Conservation (phyloP, 176 grass and related monocot genomes). For the Thinopyrum elongatum region DNA sequence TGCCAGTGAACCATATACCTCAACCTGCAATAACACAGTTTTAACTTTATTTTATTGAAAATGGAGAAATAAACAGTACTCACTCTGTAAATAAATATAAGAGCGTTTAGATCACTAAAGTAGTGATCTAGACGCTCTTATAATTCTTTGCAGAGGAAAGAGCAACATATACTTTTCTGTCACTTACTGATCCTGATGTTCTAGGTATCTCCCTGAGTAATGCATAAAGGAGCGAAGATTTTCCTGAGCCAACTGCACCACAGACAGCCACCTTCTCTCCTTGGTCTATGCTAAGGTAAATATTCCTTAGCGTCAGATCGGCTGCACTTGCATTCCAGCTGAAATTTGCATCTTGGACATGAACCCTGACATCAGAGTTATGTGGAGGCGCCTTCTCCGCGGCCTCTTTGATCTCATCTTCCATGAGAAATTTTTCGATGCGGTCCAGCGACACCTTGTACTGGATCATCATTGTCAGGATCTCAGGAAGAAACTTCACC, state of each 20-base stretch:
- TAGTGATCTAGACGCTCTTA: too few relatives aligned
- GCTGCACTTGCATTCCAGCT: constrained; percentile 53
- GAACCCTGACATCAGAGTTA: constrained; percentile 36
- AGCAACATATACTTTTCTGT: not conserved
- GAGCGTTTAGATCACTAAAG: too few relatives aligned
- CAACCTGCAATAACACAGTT: constrained; percentile 53
- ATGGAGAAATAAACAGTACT: not conserved
- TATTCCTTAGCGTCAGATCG: constrained; percentile 48
- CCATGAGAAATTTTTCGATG: constrained; percentile 63
- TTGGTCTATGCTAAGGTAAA: constrained; percentile 42
- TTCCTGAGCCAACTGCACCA: constrained; percentile 74
- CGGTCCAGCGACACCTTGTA: constrained; percentile 84
- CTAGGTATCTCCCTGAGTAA: constrained; percentile 87
- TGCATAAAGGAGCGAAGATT: constrained; percentile 62
- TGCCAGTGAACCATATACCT: constrained; percentile 67
- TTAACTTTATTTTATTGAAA: not conserved
- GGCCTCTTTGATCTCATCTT: constrained; percentile 80
- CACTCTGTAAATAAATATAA: too few relatives aligned
- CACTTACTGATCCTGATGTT: constrained; percentile 71
- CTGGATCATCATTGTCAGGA: too few relatives aligned
- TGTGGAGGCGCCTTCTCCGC: constrained; percentile 40
- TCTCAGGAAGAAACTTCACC: too few relatives aligned
- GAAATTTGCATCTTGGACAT: constrained; percentile 52
- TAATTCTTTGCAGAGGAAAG: not conserved
- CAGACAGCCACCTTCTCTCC: constrained; percentile 81